Percentiles rank a stretch among this genome's conserved stretches.
Conservation (phyloP, 257 asterid genomes). For the Haberlea rhodopensis region DNA sequence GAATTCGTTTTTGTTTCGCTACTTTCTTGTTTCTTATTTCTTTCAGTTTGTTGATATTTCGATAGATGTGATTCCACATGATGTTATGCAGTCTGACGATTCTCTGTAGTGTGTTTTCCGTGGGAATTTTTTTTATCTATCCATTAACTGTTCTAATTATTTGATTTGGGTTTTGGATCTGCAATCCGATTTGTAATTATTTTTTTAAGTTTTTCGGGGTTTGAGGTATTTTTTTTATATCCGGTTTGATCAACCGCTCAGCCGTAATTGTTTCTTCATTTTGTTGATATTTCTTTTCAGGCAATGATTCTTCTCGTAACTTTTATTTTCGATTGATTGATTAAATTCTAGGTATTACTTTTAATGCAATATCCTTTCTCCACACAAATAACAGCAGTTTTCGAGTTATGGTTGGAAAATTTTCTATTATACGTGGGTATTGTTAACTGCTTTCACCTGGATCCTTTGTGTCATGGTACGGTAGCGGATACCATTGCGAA, state of each 20-base stretch:
- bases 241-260: background rate
- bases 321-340: background rate
- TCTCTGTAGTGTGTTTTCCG: background rate
- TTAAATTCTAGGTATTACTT: slow-evolving; percentile 2
- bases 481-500: too few relatives aligned
- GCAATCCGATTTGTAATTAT: too few relatives aligned
- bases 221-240: background rate
- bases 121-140: background rate
- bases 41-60: background rate
- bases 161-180: slow-evolving; percentile 11
- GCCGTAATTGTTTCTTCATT: background rate
- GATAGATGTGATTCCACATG: slow-evolving; percentile 2
- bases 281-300: background rate
- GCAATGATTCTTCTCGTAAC: background rate
- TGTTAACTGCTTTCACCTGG: too few relatives aligned
- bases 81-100: background rate
- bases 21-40: background rate
- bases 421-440: background rate
- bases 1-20: background rate
- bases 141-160: background rate
- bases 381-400: background rate
- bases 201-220: too few relatives aligned
- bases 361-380: background rate
- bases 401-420: background rate
- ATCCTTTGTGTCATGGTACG: too few relatives aligned